Evolutionary conservation across 495 filamentous ascomycete species (phyloP).

Genomic region (Penicillium coffeae): DNA sequence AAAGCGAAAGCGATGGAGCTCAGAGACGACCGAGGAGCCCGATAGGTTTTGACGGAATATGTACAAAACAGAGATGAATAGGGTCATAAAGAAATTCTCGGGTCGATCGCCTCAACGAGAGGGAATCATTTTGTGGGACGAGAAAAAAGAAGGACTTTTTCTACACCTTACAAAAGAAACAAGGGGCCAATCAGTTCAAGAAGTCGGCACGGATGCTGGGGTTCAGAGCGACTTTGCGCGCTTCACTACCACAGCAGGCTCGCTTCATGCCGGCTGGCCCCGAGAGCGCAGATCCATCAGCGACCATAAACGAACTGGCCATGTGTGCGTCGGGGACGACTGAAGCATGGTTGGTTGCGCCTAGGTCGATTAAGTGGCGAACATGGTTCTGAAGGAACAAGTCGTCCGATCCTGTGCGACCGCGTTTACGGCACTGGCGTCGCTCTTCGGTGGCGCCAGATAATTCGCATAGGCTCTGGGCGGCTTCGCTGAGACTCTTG

Average conservation of each 20-base stretch:
- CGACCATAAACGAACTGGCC: constrained; percentile 36
- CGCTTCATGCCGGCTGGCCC: constrained; percentile 45
- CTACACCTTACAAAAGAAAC: constrained; percentile 21
- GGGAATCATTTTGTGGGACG: background rate
- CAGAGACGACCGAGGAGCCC: constrained; percentile 13
- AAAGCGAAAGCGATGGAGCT: background rate
- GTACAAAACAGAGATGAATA: constrained; percentile 10
- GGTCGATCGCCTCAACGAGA: constrained; percentile 2
- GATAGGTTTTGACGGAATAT: constrained; percentile 5
- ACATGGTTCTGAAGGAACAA: constrained; percentile 68
- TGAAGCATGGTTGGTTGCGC: constrained; percentile 25
- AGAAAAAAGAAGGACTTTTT: constrained; percentile 21
- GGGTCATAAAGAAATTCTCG: background rate
- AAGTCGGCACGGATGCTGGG: constrained; percentile 36
- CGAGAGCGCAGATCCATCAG: constrained; percentile 21
- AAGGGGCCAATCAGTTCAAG: constrained; percentile 24
- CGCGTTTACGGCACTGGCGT: constrained; percentile 58
- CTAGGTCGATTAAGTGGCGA: constrained; percentile 49
- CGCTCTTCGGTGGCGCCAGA: constrained; percentile 38
- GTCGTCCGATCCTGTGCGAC: constrained; percentile 65
- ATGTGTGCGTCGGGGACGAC: constrained; percentile 39
- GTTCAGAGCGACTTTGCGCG: constrained; percentile 37
- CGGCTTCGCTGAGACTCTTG: constrained; percentile 48
- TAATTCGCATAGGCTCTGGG: constrained; percentile 64
- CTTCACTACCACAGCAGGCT: constrained; percentile 46